A percentile compares a stretch with the other conserved stretches of the same genome.
phyloP scores from a whole-genome alignment of 306 rosid genomes.

The Hippophae rhamnoides region DNA sequence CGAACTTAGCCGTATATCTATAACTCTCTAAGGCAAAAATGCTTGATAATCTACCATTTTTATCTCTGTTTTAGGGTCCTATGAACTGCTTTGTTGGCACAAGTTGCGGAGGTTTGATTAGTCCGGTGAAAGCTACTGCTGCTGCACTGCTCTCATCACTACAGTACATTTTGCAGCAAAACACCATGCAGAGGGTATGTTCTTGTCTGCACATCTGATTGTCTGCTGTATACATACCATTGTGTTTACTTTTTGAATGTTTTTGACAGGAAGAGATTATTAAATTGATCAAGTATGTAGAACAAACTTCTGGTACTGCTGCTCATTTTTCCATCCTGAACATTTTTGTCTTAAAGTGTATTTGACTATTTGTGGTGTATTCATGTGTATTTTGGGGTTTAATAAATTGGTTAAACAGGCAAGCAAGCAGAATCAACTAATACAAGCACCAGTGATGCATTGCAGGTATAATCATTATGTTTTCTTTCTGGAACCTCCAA shows the following conservation, averaged over 20 bases:
- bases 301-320: conserved; percentile 64
- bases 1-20: conserved; percentile 42
- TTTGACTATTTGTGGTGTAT: background rate
- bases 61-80: conserved; percentile 56
- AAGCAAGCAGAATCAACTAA: conserved; percentile 53
- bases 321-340: conserved; percentile 9
- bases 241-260: conserved; percentile 9
- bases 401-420: conserved; percentile 37
- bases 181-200: conserved; percentile 68
- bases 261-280: conserved; percentile 70
- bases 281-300: conserved; percentile 74
- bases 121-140: conserved; percentile 45
- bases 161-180: conserved; percentile 74
- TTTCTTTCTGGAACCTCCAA: background rate
- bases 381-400: conserved; percentile 20
- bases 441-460: conserved; percentile 39
- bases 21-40: conserved; percentile 49
- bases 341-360: conserved; percentile 7
- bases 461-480: conserved; percentile 44
- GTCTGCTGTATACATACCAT: conserved; percentile 8
- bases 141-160: conserved; percentile 54
- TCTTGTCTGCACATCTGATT: conserved; percentile 2
- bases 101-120: conserved; percentile 40
- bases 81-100: conserved; percentile 38
- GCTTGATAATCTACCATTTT: conserved; percentile 44